Evolutionary conservation across 176 grass and related monocot genomes (phyloP).

Genomic region (Pontederia paniculata): DNA sequence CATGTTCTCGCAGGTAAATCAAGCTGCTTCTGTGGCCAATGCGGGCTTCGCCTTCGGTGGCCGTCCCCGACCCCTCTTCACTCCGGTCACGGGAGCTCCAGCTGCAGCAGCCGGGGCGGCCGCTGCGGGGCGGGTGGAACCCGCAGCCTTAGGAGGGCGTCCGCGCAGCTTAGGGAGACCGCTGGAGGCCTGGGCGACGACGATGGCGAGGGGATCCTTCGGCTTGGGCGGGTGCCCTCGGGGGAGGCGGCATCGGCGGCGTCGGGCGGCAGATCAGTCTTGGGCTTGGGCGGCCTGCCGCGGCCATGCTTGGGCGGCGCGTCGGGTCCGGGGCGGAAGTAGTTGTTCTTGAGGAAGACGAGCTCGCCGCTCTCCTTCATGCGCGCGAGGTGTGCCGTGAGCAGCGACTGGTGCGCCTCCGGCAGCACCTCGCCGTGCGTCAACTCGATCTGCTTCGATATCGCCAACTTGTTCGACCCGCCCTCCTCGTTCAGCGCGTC

Average conservation of each 20-base stretch:
- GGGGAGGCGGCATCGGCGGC: neutral
- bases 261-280: neutral
- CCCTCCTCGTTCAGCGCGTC: conserved; percentile 1
- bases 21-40: too few relatives aligned
- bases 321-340: conserved; percentile 8
- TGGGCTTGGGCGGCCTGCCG: conserved; percentile 3
- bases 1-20: too few relatives aligned
- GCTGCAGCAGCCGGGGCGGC: neutral
- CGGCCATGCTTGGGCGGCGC: conserved; percentile 16
- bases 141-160: neutral
- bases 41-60: conserved; percentile 5
- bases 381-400: conserved; percentile 3
- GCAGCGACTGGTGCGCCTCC: conserved; percentile 10
- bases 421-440: neutral
- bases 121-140: too few relatives aligned
- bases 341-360: conserved; percentile 8
- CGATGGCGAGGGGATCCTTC: neutral
- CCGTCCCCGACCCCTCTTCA: conserved; percentile 8
- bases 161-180: neutral
- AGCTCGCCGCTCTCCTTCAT: conserved; percentile 10
- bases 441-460: conserved; percentile 10
- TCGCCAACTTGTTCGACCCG: conserved; percentile 17
- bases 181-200: neutral
- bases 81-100: neutral
- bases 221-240: conserved; percentile 7